Evolutionary conservation across 2,329 filamentous ascomycete species (phyloP), one percentile per base, ranked within the genome.

Genomic region (Microsporum canis): DNA sequence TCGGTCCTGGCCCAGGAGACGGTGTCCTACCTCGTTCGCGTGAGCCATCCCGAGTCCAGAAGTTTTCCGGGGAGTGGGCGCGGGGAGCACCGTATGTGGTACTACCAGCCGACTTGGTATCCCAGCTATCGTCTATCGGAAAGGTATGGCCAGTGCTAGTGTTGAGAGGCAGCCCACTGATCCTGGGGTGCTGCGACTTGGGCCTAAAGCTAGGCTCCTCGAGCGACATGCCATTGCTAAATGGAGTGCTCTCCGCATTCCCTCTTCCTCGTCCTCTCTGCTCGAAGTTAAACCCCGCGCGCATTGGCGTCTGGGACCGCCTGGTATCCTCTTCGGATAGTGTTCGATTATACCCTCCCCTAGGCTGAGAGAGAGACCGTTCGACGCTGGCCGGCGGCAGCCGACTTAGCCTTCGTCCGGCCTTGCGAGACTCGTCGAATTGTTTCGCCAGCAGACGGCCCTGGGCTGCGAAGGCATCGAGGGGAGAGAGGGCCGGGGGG

Each of bases 381-480:
- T 88, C 87, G 41, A 90, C 87, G 23, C 89, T 89, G 62, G 91
- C 79, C 5, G 91, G 90, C 2, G 91, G 89, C 49, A 97, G 77
- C 47, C 92, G 84, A 75, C 91, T 96, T 75, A 96, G 83, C 62
- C 91, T 84, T 65, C 86, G 84, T 57, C 89, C 91, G 64, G 83
- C 82, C 70, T 83, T 85, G 69, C 84, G 82, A 65, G 84, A 86
- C 67, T 94, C 87, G 72, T 96, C 87, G 63, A 99, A 84, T 74
- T 95, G 88, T 75, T 85, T 88, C 43, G 91, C 91, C 58, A 99
- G 82, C 68, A 95, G 78, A 62, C 92, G 87, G 68, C 91, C 95
- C 71, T 97, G 92, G 64, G 92, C 82, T 27, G 92, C 92, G 71
- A 99, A 95, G 56, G 92, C 92, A 80, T 99, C 94, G 65, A 99